phyloP scores from a whole-genome alignment of 2,329 filamentous ascomycete genomes.

The Ophiobolus disseminans region DNA sequence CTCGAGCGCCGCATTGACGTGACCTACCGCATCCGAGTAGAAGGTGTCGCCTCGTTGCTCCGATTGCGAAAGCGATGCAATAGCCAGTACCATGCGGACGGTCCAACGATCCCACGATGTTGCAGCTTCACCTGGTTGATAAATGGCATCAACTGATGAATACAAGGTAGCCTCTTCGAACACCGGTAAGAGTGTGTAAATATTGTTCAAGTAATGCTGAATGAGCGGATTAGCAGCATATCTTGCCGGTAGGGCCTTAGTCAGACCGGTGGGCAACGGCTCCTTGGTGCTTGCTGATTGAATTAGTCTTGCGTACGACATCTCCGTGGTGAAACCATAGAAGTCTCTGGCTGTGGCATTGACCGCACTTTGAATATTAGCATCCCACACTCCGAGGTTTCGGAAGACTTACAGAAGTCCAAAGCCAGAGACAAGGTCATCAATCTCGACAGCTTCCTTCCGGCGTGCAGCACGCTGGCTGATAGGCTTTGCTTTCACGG shows the following conservation, averaged over 20 bases:
- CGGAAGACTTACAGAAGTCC: conserved; percentile 74
- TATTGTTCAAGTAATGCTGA: conserved; percentile 83
- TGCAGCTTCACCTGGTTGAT: conserved; percentile 70
- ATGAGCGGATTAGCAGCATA: conserved; percentile 72
- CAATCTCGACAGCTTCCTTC: conserved; percentile 83
- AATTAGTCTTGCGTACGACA: conserved; percentile 90
- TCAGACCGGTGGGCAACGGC: conserved; percentile 67
- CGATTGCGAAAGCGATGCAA: conserved; percentile 77
- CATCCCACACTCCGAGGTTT: neutral
- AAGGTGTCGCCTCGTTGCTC: conserved; percentile 69
- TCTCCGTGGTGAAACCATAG: conserved; percentile 83
- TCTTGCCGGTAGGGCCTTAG: conserved; percentile 71
- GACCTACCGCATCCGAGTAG: conserved; percentile 65
- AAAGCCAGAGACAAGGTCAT: conserved; percentile 92
- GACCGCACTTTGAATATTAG: conserved; percentile 69
- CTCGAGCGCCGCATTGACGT: conserved; percentile 71
- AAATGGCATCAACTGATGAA: conserved; percentile 80
- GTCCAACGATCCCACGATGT: conserved; percentile 79
- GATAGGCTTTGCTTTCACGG: conserved; percentile 41
- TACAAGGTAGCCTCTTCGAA: conserved; percentile 83
- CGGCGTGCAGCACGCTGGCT: conserved; percentile 55
- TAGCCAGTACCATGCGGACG: conserved; percentile 87
- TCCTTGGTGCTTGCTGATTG: conserved; percentile 82
- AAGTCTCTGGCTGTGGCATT: conserved; percentile 95
- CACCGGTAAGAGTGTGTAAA: conserved; percentile 81